Evolutionary conservation across 345 rosid genomes (phyloP).

Genomic region (Streptanthus diversifolius): DNA sequence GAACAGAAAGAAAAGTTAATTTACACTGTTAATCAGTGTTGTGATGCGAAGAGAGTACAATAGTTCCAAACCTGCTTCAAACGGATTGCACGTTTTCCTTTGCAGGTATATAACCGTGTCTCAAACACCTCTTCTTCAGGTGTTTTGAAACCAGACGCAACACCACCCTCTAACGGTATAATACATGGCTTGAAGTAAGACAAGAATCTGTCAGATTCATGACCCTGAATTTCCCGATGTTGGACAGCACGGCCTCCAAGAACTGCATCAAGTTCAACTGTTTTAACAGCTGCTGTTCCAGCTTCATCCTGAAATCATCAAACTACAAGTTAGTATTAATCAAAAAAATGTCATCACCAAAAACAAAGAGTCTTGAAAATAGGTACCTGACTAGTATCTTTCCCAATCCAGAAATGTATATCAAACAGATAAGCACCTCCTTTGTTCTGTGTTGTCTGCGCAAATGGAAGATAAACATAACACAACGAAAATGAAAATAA

Average conservation of each 20-base stretch:
- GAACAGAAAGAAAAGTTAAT: conserved; percentile 14
- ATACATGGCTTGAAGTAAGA: conserved; percentile 97
- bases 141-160: conserved; percentile 88
- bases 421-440: conserved; percentile 85
- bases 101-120: conserved; percentile 79
- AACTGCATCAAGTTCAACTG: conserved; percentile 89
- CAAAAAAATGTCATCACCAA: not conserved
- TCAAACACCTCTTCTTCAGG: conserved; percentile 88
- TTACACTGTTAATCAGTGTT: not conserved
- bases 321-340: conserved; percentile 2
- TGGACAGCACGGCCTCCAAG: conserved; percentile 99
- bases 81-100: conserved; percentile 80
- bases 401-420: conserved; percentile 98
- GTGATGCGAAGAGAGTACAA: conserved; percentile 14
- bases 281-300: conserved; percentile 96
- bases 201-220: conserved; percentile 95
- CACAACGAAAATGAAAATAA: conserved; percentile 1
- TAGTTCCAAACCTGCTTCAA: conserved; percentile 84
- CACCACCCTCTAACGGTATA: conserved; percentile 92
- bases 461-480: conserved; percentile 18
- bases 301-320: conserved; percentile 70
- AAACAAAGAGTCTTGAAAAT: not conserved
- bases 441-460: conserved; percentile 76
- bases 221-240: conserved; percentile 95
- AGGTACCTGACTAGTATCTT: conserved; percentile 88